These are phyloP conservation scores for Penicillium longicatenatum DNA, from an alignment of 495 filamentous ascomycete genomes.

Conservation along the genomic window DNA sequence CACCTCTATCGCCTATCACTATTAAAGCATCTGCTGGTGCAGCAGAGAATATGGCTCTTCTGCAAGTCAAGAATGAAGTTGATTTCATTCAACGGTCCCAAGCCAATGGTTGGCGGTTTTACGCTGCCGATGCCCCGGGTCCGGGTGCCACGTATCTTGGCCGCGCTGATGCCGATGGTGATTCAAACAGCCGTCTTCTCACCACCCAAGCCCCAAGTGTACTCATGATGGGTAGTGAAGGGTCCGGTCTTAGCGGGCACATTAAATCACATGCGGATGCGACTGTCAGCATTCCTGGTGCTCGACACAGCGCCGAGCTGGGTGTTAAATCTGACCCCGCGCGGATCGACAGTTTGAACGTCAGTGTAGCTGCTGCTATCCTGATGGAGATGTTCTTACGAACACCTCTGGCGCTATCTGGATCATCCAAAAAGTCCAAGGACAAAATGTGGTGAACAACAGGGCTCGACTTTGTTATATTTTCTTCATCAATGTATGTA, in stretches of 20 bases:
- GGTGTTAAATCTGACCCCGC: conserved; percentile 44
- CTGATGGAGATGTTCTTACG: conserved; percentile 66
- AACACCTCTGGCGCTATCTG: conserved; percentile 39
- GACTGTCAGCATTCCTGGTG: conserved; percentile 55
- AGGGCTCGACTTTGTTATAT: neutral
- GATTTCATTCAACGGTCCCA: conserved; percentile 69
- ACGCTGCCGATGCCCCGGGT: conserved; percentile 68
- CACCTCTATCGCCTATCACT: conserved; percentile 70
- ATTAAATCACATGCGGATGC: conserved; percentile 65
- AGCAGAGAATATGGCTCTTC: conserved; percentile 72
- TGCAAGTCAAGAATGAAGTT: conserved; percentile 62
- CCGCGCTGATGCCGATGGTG: conserved; percentile 7
- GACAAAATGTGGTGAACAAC: conserved; percentile 21
- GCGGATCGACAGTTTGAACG: conserved; percentile 77
- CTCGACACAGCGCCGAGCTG: conserved; percentile 32
- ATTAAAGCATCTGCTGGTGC: conserved; percentile 89
- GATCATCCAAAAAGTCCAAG: conserved; percentile 22
- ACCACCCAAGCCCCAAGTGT: conserved; percentile 65
- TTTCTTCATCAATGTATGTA: neutral
- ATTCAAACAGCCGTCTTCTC: conserved; percentile 32
- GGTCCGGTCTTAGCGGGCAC: conserved; percentile 64
- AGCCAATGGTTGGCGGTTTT: conserved; percentile 78
- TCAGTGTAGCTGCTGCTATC: conserved; percentile 79
- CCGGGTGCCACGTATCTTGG: conserved; percentile 32
- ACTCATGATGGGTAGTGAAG: conserved; percentile 82